These are phyloP conservation scores for Fallopia convolvulus DNA, from an alignment of 148 eudicot species.

Conservation along the genomic window DNA sequence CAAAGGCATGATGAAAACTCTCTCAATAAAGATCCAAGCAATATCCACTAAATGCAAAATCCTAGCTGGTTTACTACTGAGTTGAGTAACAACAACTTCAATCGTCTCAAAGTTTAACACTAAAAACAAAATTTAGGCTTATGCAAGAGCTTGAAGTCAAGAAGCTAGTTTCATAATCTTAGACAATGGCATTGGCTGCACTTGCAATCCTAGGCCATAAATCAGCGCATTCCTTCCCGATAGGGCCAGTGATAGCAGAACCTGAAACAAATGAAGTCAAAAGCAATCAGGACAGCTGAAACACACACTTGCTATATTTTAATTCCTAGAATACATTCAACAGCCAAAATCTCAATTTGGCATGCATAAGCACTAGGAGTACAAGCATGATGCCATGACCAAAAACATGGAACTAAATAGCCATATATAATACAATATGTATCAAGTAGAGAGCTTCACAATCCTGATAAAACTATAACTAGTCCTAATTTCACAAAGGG, in stretches of 20 bases:
- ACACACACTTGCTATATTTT: neutral
- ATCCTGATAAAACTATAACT: neutral
- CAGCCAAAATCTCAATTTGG: neutral
- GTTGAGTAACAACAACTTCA: neutral
- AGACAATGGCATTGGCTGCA: slow-evolving; percentile 61
- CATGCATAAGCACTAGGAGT: no score
- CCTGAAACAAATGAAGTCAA: slow-evolving; percentile 20
- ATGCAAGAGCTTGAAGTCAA: neutral
- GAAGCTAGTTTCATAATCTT: slow-evolving; percentile 3
- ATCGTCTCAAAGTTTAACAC: neutral
- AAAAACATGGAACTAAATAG: no score
- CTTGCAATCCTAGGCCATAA: slow-evolving; percentile 66
- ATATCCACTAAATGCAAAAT: neutral
- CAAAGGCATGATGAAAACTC: neutral
- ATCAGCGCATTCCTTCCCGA: slow-evolving; percentile 64
- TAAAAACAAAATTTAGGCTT: neutral
- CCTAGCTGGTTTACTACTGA: neutral
- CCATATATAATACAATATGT: neutral
- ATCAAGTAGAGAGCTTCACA: neutral
- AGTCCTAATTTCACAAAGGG: neutral
- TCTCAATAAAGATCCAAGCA: neutral
- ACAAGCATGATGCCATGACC: no score
- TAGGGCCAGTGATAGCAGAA: slow-evolving; percentile 56
- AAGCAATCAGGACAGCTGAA: neutral
- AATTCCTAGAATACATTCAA: neutral